Evolutionary conservation across 2,329 filamentous ascomycete genomes (phyloP).

Genomic region (Fusarium sp.): DNA sequence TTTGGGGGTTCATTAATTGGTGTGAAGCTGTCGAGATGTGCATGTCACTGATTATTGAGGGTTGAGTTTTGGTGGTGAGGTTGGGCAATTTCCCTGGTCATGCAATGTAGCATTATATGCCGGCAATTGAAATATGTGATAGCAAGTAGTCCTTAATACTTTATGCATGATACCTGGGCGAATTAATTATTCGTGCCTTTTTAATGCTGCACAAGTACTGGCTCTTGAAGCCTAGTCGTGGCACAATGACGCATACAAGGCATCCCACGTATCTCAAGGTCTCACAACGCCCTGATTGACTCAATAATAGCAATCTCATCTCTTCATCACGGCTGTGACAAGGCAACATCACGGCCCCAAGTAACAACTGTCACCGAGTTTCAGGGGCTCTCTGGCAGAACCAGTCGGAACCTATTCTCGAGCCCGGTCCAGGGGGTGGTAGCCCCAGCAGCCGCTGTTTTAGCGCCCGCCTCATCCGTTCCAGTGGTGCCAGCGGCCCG

Average conservation of each 20-base stretch:
- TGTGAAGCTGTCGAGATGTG: conserved; percentile 13
- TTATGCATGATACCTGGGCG: neutral
- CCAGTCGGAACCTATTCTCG: conserved; percentile 19
- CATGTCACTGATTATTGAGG: neutral
- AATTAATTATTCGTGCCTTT: neutral
- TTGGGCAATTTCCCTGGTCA: neutral
- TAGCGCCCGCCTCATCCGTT: conserved; percentile 36
- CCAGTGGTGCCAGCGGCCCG: conserved; percentile 32
- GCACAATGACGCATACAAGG: neutral
- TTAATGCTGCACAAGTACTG: neutral
- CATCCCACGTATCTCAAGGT: neutral
- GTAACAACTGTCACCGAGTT: neutral
- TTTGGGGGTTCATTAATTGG: neutral
- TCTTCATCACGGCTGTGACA: neutral
- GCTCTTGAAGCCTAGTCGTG: neutral
- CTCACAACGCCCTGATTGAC: neutral
- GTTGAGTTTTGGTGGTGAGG: neutral
- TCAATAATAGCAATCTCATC: neutral
- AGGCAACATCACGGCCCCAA: neutral
- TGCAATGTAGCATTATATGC: neutral
- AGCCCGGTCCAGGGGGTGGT: neutral
- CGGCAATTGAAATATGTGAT: neutral
- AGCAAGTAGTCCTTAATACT: neutral
- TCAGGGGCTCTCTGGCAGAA: neutral
- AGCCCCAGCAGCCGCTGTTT: conserved; percentile 16